phyloP scores from a whole-genome alignment of 139 green algal species.

The Chlorella ohadii region DNA sequence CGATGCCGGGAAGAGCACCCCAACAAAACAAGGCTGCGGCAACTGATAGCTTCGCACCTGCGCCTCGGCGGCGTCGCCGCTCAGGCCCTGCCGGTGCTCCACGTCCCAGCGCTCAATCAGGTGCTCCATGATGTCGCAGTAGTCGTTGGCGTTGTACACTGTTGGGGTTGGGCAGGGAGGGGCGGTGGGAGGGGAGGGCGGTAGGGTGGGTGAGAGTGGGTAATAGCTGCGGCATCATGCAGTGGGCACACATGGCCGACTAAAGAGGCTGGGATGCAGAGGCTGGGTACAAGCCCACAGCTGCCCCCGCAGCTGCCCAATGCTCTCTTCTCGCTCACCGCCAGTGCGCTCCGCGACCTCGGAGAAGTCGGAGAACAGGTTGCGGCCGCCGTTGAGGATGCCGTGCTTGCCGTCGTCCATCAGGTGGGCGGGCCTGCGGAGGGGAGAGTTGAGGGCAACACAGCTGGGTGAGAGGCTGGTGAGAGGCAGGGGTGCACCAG shows the following conservation, averaged over 20 bases:
- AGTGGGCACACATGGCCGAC: too few species aligned
- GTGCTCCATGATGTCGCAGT: conserved; percentile 92
- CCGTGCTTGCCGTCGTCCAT: conserved; percentile 92
- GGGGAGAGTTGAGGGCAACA: too few species aligned
- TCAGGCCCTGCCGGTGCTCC: conserved; percentile 57
- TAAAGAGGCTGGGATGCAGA: too few species aligned
- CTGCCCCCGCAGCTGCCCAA: too few species aligned
- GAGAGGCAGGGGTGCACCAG: too few species aligned
- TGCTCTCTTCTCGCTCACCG: not conserved
- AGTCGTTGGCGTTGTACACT: conserved; percentile 91
- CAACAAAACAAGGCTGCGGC: too few species aligned
- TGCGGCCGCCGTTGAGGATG: conserved; percentile 63
- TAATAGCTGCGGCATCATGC: too few species aligned
- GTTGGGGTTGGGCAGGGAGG: not conserved
- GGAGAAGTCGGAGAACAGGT: conserved; percentile 96
- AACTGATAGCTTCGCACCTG: not conserved
- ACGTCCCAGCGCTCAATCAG: conserved; percentile 90
- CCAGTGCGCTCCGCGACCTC: conserved; percentile 83
- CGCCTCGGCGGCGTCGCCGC: conserved; percentile 73
- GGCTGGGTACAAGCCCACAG: too few species aligned
- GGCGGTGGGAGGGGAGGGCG: not conserved
- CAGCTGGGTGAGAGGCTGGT: too few species aligned
- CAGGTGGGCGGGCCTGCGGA: conserved; percentile 82
- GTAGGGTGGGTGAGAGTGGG: too few species aligned
- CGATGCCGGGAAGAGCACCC: too few species aligned